Base-by-base conservation (phyloP, 768 basidiomycete species). In the Boletus subcaerulescens region DNA sequence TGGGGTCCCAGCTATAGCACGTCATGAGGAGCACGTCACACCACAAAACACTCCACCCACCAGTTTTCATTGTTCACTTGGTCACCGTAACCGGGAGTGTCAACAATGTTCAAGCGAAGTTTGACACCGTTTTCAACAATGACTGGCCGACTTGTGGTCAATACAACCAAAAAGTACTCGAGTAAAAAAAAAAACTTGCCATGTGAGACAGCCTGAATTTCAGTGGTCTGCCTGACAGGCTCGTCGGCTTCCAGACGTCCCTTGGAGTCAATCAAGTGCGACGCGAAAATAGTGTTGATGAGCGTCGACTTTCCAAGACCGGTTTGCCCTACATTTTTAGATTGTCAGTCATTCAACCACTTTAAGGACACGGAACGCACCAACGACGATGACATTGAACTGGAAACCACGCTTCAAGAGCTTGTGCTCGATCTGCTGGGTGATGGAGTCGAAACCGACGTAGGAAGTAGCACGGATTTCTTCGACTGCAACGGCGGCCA, bases 61-160 rank as follows among this genome's bases (percentile, higher is more conserved):
- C 97, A 98, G 72, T 90, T 90, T 73, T 99, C 96, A 73, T 99
- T 99, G 83, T 99, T 96, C 71, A 99, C 85, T 66, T 94, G 92
- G 81, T 99, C 96, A 45, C 95, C 96, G 65, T 95, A 99, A 35
- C 97, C 96, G 50, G 96, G 96, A 12, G 97, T 99, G 74, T 99
- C 96, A 62, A 98, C 93, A 60, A 99, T 98, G 80, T 98, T 98
- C 66, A 99, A 77, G 48, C 93, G 84, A 57, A 99, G 83, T 70
- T 85, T 87, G 56, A 99, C 96, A 52, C 93, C 93, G 61, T 98
- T 98, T 74, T 99, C 96, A 50, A 87, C 87, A 63, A 99, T 94
- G 60, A 96, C 95, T 98, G 22, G 54, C 49, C 46, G 13, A 42
- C 38, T 47, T 22, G 17, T 50, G 45, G 50, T 68, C 44, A 64